These are phyloP conservation scores for Glycine soja DNA, from an alignment of 306 rosid genomes.

Conservation along the genomic window DNA sequence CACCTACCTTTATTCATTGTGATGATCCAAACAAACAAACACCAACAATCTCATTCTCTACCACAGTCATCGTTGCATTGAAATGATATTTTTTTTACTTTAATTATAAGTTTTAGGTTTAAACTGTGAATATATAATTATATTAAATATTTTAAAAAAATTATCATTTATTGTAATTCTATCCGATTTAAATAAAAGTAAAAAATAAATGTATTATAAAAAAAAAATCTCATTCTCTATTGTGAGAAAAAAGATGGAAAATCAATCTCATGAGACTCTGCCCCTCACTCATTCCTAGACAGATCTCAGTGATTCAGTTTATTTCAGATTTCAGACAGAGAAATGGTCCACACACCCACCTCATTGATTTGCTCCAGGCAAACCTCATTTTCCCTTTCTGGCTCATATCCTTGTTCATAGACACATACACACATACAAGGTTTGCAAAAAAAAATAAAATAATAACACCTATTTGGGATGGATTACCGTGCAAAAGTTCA, in stretches of 20 bases:
- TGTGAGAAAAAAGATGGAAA: neutral
- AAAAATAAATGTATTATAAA: too few species aligned
- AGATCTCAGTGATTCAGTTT: constrained; percentile 39
- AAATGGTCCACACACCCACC: constrained; percentile 52
- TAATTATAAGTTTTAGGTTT: too few species aligned
- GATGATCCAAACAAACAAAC: constrained; percentile 32
- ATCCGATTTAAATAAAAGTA: too few species aligned
- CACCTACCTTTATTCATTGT: constrained; percentile 52
- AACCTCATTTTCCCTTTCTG: constrained; percentile 20
- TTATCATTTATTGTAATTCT: too few species aligned
- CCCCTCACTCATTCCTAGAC: constrained; percentile 41
- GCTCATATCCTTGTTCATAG: neutral
- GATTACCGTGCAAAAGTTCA: neutral
- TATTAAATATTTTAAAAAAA: too few species aligned
- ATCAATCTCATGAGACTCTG: neutral
- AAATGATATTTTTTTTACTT: too few species aligned
- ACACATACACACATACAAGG: neutral
- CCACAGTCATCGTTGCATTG: too few species aligned
- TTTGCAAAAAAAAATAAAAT: neutral
- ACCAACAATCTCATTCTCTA: constrained; percentile 23
- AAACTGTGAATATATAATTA: too few species aligned
- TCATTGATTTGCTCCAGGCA: constrained; percentile 20
- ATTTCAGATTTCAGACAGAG: constrained; percentile 19
- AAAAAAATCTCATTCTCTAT: neutral
- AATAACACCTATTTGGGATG: neutral